Base-by-base conservation (phyloP, 768 basidiomycete species). In the Boletus fagicola region DNA sequence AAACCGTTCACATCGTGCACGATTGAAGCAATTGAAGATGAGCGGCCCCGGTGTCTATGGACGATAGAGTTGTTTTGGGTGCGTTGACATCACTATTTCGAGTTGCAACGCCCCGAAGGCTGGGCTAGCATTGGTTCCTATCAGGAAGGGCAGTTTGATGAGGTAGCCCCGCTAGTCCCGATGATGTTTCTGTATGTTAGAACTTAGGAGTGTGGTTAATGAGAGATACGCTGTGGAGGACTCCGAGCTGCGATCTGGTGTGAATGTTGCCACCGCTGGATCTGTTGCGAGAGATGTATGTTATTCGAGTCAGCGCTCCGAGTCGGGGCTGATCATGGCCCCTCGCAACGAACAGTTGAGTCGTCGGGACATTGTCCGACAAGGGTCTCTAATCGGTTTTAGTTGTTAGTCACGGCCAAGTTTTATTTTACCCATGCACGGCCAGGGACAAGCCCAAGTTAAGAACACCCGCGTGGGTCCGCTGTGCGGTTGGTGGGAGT, bases 61-160 rank as follows among this genome's bases (percentile, higher is more conserved):
- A n/a, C 4, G 49, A 51, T n/a, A 26, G 47, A n/a, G 8, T 47
- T 24, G 18, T 13, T 49, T 35, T 20, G 33, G 49, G 36, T n/a
- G 26, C n/a, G 42, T 57, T 58, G 57, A 58, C 57, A 58, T 58
- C 57, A 58, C 48, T 18, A 35, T 42, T 57, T 56, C 16, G 30
- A 35, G 33, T 3, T 28, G 50, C 38, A 51, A n/a, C 39, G 39
- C 39, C 50, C 50, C n/a, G 28, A 40, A 40, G 50, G 50, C 50
- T 28, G 50, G n/a, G 28, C 38, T 50, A 28, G 24, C 48, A 49
- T 50, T 50, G n/a, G 50, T 51, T 40, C 50, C 50, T 40, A 31
- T 51, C 50, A 30, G 10, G 22, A 28, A 28, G 16, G 16, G 16
- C 49, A 16, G 24, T 24, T 35, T 36, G 48, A 49, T 33, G 33